A percentile compares a stretch with the other conserved stretches of the same genome.
phyloP scores from a whole-genome alignment of 805 yeast species.

The Barnettozyma salicaria region DNA sequence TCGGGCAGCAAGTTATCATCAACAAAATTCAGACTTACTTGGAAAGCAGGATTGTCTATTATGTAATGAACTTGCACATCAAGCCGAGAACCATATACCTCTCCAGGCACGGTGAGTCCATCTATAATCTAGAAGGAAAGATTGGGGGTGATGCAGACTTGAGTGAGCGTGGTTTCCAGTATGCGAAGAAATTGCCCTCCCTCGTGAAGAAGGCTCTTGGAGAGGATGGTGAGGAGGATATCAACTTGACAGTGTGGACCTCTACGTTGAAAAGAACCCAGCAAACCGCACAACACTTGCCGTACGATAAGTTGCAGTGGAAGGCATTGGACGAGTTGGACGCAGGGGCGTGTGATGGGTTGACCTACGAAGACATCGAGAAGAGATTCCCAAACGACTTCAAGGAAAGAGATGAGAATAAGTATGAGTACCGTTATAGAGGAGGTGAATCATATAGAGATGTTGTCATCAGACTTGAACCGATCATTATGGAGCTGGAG shows the following conservation, averaged over 20 bases:
- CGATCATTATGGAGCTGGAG: conserved; percentile 97
- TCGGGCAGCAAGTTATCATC: conserved; percentile 81
- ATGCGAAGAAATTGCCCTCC: conserved; percentile 76
- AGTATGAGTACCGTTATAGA: conserved; percentile 90
- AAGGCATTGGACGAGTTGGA: conserved; percentile 95
- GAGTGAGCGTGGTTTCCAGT: conserved; percentile 76
- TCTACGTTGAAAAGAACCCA: conserved; percentile 87
- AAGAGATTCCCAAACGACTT: conserved; percentile 86
- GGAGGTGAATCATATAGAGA: conserved; percentile 98
- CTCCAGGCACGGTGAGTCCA: conserved; percentile 93
- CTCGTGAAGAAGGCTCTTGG: conserved; percentile 46
- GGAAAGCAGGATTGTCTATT: conserved; percentile 89
- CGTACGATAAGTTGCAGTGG: conserved; percentile 85
- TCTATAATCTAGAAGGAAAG: conserved; percentile 86
- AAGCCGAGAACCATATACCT: conserved; percentile 91
- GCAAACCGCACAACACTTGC: conserved; percentile 80
- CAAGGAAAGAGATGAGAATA: conserved; percentile 91
- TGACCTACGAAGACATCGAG: conserved; percentile 93
- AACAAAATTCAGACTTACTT: conserved; percentile 83
- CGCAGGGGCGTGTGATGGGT: conserved; percentile 96
- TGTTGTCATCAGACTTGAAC: conserved; percentile 90
- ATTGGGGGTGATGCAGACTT: conserved; percentile 93
- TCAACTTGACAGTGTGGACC: conserved; percentile 87
- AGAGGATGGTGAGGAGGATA: conserved; percentile 46
- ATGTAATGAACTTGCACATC: conserved; percentile 91